Evolutionary conservation across 202 grass and related monocot species (phyloP).

Genomic region (Setaria viridis): DNA sequence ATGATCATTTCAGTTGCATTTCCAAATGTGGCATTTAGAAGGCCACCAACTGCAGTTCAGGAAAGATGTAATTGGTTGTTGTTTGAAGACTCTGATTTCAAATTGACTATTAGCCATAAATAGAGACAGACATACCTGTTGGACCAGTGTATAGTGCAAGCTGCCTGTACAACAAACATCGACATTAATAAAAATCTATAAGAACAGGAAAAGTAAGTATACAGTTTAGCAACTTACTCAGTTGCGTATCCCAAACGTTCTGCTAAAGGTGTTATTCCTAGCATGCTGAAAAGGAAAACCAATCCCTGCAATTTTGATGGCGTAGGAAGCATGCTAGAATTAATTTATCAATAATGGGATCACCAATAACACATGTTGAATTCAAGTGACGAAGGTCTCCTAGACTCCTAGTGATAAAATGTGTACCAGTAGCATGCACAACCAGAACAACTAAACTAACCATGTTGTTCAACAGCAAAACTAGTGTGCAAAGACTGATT

Average conservation of each 20-base stretch:
- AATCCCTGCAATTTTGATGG: slow-evolving; percentile 58
- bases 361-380: not conserved
- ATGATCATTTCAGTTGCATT: slow-evolving; percentile 98
- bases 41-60: slow-evolving; percentile 75
- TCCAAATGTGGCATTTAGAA: slow-evolving; percentile 96
- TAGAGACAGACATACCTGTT: slow-evolving; percentile 64
- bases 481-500: not conserved
- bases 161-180: slow-evolving; percentile 71
- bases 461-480: not conserved
- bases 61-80: not conserved
- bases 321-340: slow-evolving; percentile 21
- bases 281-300: slow-evolving; percentile 86
- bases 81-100: not conserved
- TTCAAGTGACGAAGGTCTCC: not conserved
- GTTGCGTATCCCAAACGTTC: slow-evolving; percentile 96
- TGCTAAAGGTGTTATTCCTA: slow-evolving; percentile 88
- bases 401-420: not conserved
- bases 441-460: not conserved
- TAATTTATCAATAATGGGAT: not conserved
- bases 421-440: not conserved
- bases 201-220: slow-evolving; percentile 20
- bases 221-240: slow-evolving; percentile 72
- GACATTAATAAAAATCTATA: slow-evolving; percentile 41
- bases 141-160: slow-evolving; percentile 83
- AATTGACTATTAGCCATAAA: slow-evolving; percentile 25